phyloP scores from a whole-genome alignment of 2,329 filamentous ascomycete genomes.

The Alternaria metachromatica region DNA sequence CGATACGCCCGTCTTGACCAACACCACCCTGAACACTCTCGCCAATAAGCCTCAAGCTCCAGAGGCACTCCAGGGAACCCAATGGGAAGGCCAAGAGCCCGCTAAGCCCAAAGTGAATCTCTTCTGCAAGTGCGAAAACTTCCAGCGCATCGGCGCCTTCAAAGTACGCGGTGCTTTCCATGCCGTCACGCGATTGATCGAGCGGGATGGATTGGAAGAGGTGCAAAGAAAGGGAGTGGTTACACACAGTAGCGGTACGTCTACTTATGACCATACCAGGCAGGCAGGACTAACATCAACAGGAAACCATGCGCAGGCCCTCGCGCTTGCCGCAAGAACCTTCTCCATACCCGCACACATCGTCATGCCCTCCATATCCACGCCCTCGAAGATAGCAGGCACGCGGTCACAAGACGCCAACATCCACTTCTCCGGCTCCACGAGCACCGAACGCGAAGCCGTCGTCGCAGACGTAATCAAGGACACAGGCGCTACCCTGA shows the following conservation, averaged over 20 bases:
- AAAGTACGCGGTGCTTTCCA: slow-evolving; percentile 92
- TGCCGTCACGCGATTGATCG: slow-evolving; percentile 74
- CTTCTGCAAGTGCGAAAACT: slow-evolving; percentile 96
- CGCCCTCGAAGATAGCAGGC: slow-evolving; percentile 84
- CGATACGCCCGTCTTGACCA: slow-evolving; percentile 82
- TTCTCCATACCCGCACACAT: slow-evolving; percentile 81
- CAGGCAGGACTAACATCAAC: neutral
- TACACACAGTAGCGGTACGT: slow-evolving; percentile 84
- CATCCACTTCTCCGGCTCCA: slow-evolving; percentile 83
- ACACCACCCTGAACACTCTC: slow-evolving; percentile 73
- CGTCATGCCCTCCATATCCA: slow-evolving; percentile 88
- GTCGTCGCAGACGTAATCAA: slow-evolving; percentile 72
- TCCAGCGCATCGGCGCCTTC: slow-evolving; percentile 90
- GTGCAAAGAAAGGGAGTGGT: slow-evolving; percentile 72
- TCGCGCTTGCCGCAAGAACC: slow-evolving; percentile 80
- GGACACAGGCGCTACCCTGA: slow-evolving; percentile 75
- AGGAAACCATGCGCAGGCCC: slow-evolving; percentile 96
- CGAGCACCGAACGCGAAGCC: slow-evolving; percentile 79
- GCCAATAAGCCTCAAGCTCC: slow-evolving; percentile 73
- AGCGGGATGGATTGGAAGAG: slow-evolving; percentile 55
- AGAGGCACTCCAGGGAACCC: slow-evolving; percentile 62
- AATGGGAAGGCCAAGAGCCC: slow-evolving; percentile 63
- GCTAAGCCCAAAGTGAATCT: slow-evolving; percentile 72
- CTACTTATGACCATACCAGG: neutral
- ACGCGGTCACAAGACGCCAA: slow-evolving; percentile 78